Base-by-base conservation (phyloP, 2,329 filamentous ascomycete genomes). In the Botrytis sinoallii region DNA sequence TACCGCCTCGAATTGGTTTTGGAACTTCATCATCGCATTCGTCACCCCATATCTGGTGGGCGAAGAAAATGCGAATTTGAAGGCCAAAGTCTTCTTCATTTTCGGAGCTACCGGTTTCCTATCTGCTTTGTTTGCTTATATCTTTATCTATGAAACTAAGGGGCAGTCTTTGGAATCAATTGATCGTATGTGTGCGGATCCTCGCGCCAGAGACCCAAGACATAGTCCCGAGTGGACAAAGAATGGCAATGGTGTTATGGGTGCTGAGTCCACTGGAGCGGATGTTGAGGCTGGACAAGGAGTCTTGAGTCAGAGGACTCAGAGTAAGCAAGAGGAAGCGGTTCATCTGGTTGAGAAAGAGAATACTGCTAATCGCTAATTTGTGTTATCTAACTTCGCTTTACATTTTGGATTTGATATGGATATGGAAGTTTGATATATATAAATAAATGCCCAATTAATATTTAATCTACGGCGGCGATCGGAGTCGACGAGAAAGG, bases 1-100 rank as follows among this genome's bases (percentile, higher is more conserved):
- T 57, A 97, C 93, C 6, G 92, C 93, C 70, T 93, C 90, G 80
- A 97, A 97, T 88, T 97, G 93, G 93, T 87, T 95, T 74, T 95
- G 93, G 87, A 95, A 94, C 85, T 93, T 90, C 83, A 85, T 86
- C 80, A 88, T 89, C 77, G 86, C 88, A 73, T 87, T 93, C 81
- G 91, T 93, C 82, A 92, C 89, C 4, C 91, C 91, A 18, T 93
- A 91, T 85, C 89, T 93, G 82, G 87, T 92, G 46, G 84, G 88
- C 75, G 83, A 88, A 32, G 52, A 73, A 6, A 70, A 73, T 35
- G 71, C 65, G 83, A 88, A 79, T 68, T 64, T 78, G 9, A 70
- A 73, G 1, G 69, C 77, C 8, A 77, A 76, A 29, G 75, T 79
- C 4, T 80, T 80, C 85, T 90, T 88, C 83, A 82, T 91, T 78